A percentile compares a stretch with the other conserved stretches of the same genome.
These are phyloP conservation scores for Glutinoglossum americanum DNA, from an alignment of 495 filamentous ascomycete species.

Conservation along the genomic window DNA sequence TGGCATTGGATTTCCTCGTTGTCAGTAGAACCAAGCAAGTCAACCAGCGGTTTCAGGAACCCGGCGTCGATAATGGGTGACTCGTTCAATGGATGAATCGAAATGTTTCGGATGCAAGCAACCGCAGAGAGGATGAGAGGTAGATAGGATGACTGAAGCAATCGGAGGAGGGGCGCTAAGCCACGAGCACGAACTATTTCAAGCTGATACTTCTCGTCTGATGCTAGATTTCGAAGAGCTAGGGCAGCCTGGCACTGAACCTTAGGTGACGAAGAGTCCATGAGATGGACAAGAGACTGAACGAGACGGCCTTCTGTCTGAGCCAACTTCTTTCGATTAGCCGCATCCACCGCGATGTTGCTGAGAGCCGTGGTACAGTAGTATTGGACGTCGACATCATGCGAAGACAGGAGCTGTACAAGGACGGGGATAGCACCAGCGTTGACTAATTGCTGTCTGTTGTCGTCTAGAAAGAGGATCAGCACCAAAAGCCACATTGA, in stretches of 20 bases:
- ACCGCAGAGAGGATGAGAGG: slow-evolving; percentile 93
- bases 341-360: slow-evolving; percentile 90
- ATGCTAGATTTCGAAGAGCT: slow-evolving; percentile 83
- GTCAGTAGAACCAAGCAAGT: slow-evolving; percentile 81
- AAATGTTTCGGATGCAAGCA: slow-evolving; percentile 96
- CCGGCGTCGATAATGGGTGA: slow-evolving; percentile 95
- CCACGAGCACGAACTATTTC: slow-evolving; percentile 86
- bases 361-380: slow-evolving; percentile 97
- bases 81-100: slow-evolving; percentile 95
- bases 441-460: slow-evolving; percentile 88
- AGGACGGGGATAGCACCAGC: slow-evolving; percentile 92
- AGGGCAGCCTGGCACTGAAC: slow-evolving; percentile 95
- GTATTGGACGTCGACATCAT: slow-evolving; percentile 94
- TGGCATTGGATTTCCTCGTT: slow-evolving; percentile 99
- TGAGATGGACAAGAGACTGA: slow-evolving; percentile 79
- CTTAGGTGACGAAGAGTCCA: slow-evolving; percentile 93
- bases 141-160: slow-evolving; percentile 84
- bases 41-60: slow-evolving; percentile 81
- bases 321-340: slow-evolving; percentile 74
- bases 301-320: slow-evolving; percentile 76
- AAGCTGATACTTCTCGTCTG: slow-evolving; percentile 95
- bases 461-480: slow-evolving; percentile 45
- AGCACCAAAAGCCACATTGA: background rate
- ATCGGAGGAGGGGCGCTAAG: slow-evolving; percentile 59
- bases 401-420: slow-evolving; percentile 75